Evolutionary conservation across 331 rosid genomes (phyloP).

Genomic region (Quercus lobata): DNA sequence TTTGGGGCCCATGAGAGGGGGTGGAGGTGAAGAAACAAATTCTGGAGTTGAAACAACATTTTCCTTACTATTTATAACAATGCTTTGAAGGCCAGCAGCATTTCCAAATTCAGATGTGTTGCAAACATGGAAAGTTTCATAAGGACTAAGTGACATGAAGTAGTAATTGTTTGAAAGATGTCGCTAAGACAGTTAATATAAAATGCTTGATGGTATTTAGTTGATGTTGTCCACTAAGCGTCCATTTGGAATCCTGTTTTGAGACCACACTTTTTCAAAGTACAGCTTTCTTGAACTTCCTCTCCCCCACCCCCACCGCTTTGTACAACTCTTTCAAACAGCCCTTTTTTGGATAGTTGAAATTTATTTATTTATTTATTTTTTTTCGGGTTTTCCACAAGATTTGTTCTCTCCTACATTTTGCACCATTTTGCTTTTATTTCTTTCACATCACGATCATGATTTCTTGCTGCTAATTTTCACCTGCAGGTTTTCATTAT

Average conservation of each 20-base stretch:
- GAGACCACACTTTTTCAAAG: too few species aligned
- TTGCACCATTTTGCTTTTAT: background rate
- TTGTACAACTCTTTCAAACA: too few species aligned
- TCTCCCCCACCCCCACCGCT: too few species aligned
- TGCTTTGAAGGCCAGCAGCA: background rate
- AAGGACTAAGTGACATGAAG: background rate
- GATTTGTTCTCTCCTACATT: background rate
- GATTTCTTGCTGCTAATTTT: conserved; percentile 21
- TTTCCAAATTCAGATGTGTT: background rate
- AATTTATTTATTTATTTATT: background rate
- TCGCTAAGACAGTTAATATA: background rate
- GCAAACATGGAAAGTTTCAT: background rate
- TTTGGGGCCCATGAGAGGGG: too few species aligned
- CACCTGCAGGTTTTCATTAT: conserved; percentile 80
- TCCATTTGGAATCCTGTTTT: too few species aligned
- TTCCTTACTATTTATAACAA: background rate
- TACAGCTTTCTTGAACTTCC: too few species aligned
- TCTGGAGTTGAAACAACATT: too few species aligned
- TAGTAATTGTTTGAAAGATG: background rate
- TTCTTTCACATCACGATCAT: conserved; percentile 26
- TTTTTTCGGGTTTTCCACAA: background rate
- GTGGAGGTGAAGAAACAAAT: too few species aligned
- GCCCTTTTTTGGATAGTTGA: too few species aligned
- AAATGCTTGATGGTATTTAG: background rate
- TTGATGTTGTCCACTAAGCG: background rate